Conservation (phyloP, 305 asterid species). For the Fraxinus angustifolia region DNA sequence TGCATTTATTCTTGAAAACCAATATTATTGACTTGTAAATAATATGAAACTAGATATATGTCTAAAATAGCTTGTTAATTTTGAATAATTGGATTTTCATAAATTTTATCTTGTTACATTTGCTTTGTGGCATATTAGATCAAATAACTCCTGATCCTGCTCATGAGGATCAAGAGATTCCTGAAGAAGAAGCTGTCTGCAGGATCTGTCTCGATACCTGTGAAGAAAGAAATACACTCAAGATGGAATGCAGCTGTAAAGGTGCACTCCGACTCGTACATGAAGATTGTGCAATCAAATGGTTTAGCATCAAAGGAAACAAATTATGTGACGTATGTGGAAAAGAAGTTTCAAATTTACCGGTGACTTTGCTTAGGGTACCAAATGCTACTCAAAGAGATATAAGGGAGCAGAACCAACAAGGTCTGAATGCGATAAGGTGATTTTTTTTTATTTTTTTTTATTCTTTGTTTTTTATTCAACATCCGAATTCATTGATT, state of each 20-base stretch:
- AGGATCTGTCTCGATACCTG: slow-evolving; percentile 81
- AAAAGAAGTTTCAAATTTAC: slow-evolving; percentile 71
- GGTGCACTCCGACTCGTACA: slow-evolving; percentile 78
- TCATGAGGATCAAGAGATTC: slow-evolving; percentile 77
- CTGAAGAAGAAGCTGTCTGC: slow-evolving; percentile 94
- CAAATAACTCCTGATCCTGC: slow-evolving; percentile 54
- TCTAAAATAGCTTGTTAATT: background rate
- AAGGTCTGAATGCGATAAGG: slow-evolving; percentile 43
- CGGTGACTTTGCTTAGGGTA: slow-evolving; percentile 77
- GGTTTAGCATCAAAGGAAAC: slow-evolving; percentile 72
- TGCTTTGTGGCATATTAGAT: slow-evolving; percentile 47
- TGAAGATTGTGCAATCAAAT: slow-evolving; percentile 75
- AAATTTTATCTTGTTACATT: background rate
- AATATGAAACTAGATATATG: background rate
- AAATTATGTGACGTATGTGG: slow-evolving; percentile 71
- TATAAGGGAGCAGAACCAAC: slow-evolving; percentile 38
- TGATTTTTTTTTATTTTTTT: background rate
- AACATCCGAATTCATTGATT: background rate
- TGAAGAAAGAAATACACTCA: slow-evolving; percentile 69
- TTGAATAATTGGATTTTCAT: background rate
- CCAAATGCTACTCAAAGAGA: slow-evolving; percentile 38
- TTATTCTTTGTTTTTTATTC: background rate
- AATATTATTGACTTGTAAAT: background rate
- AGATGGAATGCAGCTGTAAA: slow-evolving; percentile 89
- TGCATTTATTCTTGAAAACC: background rate